Evolutionary conservation across 129 eudicot species (phyloP).

Genomic region (Dittrichia graveolens): DNA sequence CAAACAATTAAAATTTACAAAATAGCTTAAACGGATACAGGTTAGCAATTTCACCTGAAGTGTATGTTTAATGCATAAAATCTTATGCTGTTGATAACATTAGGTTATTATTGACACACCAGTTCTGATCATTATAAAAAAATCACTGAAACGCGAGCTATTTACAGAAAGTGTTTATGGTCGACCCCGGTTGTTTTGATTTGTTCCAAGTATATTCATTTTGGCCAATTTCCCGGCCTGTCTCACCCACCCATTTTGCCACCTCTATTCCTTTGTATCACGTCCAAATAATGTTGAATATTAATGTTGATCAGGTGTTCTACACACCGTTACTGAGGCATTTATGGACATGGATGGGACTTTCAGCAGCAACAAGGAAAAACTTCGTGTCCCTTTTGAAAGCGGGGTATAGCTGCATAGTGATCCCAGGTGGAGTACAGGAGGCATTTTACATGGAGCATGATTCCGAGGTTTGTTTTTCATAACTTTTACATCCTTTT

Average conservation of each 20-base stretch:
- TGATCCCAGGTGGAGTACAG: constrained; percentile 92
- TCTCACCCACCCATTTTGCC: not conserved
- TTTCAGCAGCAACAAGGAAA: constrained; percentile 64
- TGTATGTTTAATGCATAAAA: not conserved
- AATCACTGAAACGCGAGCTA: no score
- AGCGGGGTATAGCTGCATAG: constrained; percentile 74
- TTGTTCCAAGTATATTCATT: not conserved
- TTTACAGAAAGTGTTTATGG: not conserved
- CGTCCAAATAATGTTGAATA: not conserved
- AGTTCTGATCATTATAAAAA: no score
- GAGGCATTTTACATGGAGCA: constrained; percentile 78
- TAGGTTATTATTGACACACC: no score
- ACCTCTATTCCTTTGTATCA: not conserved
- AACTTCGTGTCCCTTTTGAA: constrained; percentile 59
- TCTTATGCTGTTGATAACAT: not conserved
- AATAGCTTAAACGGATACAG: not conserved
- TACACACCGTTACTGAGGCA: constrained; percentile 86
- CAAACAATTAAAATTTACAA: not conserved
- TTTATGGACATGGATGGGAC: constrained; percentile 92
- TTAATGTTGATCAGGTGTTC: constrained; percentile 52
- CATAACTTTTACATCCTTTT: not conserved
- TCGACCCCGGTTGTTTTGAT: not conserved
- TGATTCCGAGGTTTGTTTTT: constrained; percentile 72
- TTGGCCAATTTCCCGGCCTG: not conserved
- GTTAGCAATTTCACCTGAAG: not conserved